Evolutionary conservation across 176 grass and related monocot genomes (phyloP), one percentile per base, ranked within the genome.

Genomic region (Carex myosuroides): DNA sequence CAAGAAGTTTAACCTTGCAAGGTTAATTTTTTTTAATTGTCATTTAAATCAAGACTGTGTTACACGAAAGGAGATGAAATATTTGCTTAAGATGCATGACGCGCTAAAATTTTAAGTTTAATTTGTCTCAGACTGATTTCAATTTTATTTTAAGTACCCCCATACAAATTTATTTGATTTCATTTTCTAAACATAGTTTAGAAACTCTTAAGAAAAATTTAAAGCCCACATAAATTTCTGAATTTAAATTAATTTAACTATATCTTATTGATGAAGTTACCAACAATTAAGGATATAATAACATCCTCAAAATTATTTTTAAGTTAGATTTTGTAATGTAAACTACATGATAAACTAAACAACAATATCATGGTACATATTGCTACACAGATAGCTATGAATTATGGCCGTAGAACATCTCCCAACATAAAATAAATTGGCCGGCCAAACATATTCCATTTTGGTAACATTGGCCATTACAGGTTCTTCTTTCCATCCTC

Each of bases 391-490:
- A 77, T 56, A 50, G 4, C 50, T 1, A 56, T 29, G 12, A 53
- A 52, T 16, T 13, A 18, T 77, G 24, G 73, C 73, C 73, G 11
- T 55, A 77, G 13, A 77, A 14, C 0, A 56, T 56, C 17, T 56
- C 0, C 24, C 24, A 29, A 7, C 6, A 29, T 32, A 55, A 52
- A 83, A 83, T 41, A 62, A 82, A 83, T 83, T 50, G 63, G 80
- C 80, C 61, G 61, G 46, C 61, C 63, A 50, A 83, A 83, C 39
- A 82, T 83, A 83, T 83, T 83, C 80, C 60, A 83, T 83, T 67
- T 67, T 50, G 21, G 80, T 68, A 54, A 83, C 80, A 83, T 83
- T 83, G 61, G 62, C 39, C 80, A 82, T 33, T 66, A 83, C 61
- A 83, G 22, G 13, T 65, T 83, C 21, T 67, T 52, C 62, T 67